Base-by-base conservation (phyloP, 2,329 filamentous ascomycete genomes). In the Exophiala aquamarina region DNA sequence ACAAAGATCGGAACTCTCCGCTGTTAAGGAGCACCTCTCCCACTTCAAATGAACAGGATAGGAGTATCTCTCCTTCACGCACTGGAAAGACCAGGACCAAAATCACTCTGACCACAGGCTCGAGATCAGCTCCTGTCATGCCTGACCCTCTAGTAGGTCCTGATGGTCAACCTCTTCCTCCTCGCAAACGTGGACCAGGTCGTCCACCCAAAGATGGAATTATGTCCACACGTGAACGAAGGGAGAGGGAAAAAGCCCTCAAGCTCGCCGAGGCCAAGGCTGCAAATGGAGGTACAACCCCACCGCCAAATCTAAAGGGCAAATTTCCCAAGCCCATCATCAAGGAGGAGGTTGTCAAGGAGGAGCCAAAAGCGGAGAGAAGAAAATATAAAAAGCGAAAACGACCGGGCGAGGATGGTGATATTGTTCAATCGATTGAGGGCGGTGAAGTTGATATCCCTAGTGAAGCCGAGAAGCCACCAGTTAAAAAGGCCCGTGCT, bases 161-260 rank as follows among this genome's bases (percentile, higher is more conserved):
- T 5, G 55, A 59, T 48, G 55, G 55, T 3, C 56, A 54, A 23
- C 49, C 47, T 19, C 7, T 56, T 14, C 47, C 47, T 41, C 45
- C 45, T 17, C 71, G 73, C 34, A 77, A 77, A 57, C 61, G 71
- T 37, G 82, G 82, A 35, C 82, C 82, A 43, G 82, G 82, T 42
- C 71, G 82, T 40, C 82, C 82, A 34, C 82, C 82, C 8, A 84
- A 84, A 66, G 81, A 84, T 59, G 82, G 82, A 15, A 75, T 84
- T 59, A 81, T 84, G 73, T 84, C 81, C 3, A 84, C 83, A 59
- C 75, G 82, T 39, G 81, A 84, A 61, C 69, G 75, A 50, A 74
- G 75, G 18, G 72, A 77, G 54, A 66, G 79, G 57, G 72, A 76
- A 45, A 74, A 74, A 52, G 73, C 77, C 47, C 70, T 72, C 47